Percentiles rank a stretch among this genome's conserved stretches.
These are phyloP conservation scores for Porphyrellus cyaneotinctus DNA, from an alignment of 768 basidiomycete species.

Conservation along the genomic window DNA sequence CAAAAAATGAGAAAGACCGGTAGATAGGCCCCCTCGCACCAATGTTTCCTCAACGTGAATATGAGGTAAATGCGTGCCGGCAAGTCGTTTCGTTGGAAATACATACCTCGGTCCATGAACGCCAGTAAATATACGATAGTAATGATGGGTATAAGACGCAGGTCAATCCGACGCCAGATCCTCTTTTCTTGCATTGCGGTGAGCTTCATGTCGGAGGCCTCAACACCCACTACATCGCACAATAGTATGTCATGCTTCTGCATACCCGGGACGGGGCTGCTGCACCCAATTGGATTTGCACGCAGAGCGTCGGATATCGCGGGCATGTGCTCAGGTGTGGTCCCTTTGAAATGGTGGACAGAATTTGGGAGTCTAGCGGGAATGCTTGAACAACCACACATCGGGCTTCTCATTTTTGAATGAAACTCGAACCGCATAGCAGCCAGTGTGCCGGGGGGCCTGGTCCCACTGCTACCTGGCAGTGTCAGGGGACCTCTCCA, in stretches of 20 bases:
- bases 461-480: too few species aligned
- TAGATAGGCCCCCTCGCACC: not conserved
- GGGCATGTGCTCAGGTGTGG: not conserved
- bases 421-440: too few species aligned
- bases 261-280: not conserved
- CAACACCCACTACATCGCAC: not conserved
- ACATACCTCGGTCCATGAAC: constrained; percentile 3
- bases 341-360: not conserved
- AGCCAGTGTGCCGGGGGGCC: too few species aligned
- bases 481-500: too few species aligned
- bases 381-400: too few species aligned
- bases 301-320: not conserved
- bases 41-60: not conserved
- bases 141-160: constrained; percentile 2
- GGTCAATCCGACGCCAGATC: not conserved
- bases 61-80: not conserved
- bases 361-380: too few species aligned
- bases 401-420: too few species aligned
- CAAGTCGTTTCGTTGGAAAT: not conserved
- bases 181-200: not conserved
- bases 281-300: not conserved
- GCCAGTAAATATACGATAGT: constrained; percentile 2
- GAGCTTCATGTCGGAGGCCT: not conserved
- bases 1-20: not conserved
- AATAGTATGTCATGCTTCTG: not conserved